Evolutionary conservation across 805 yeast genomes (phyloP).

Genomic region (Candida nanaspora): DNA sequence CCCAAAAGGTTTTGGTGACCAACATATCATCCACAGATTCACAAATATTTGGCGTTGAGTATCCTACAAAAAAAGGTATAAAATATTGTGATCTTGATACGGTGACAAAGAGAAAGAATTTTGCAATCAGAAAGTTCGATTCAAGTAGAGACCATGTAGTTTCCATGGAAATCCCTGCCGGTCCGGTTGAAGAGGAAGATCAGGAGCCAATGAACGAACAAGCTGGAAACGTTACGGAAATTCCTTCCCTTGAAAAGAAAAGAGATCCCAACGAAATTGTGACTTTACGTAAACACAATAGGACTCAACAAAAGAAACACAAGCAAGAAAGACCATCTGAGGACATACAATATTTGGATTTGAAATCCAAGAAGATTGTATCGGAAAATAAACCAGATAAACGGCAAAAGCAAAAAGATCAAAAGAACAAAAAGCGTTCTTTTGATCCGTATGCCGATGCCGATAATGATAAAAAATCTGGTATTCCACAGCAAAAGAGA

Average conservation of each 20-base stretch:
- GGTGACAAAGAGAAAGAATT: constrained; percentile 11
- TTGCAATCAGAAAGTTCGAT: no score
- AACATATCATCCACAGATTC: no score
- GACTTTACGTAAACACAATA: constrained; percentile 22
- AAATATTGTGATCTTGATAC: constrained; percentile 5
- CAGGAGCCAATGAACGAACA: constrained; percentile 4
- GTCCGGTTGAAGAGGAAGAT: constrained; percentile 10
- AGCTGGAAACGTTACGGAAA: no score
- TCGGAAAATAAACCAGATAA: not conserved
- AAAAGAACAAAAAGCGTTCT: constrained; percentile 27
- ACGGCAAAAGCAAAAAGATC: constrained; percentile 5
- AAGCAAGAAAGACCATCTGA: constrained; percentile 21
- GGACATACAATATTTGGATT: constrained; percentile 9
- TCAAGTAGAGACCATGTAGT: not conserved
- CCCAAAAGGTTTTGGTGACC: no score
- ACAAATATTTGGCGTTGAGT: constrained; percentile 12
- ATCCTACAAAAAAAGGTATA: constrained; percentile 11
- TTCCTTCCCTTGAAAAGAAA: no score
- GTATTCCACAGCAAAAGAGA: constrained; percentile 19
- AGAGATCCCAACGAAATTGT: constrained; percentile 24
- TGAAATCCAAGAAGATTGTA: constrained; percentile 16
- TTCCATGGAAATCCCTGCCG: constrained; percentile 8
- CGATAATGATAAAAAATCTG: constrained; percentile 4
- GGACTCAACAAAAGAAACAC: constrained; percentile 15
- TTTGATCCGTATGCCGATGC: constrained; percentile 52